Conservation (phyloP, 192 early-diverging fungal genomes). For the Lobulomyces angularis region DNA sequence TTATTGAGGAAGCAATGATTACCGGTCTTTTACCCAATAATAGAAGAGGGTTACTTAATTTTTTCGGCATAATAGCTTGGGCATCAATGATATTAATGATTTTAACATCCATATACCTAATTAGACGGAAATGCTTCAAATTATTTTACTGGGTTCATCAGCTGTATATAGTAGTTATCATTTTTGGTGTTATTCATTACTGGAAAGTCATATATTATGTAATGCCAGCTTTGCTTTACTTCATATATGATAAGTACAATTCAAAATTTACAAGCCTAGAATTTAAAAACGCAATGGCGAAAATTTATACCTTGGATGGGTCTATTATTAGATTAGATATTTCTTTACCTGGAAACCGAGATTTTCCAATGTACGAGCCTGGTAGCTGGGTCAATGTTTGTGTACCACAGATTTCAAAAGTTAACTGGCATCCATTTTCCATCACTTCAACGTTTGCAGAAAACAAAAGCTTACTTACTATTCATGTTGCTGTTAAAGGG, state of each 20-base stretch:
- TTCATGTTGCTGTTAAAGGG: too few species aligned
- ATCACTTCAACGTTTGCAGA: too few species aligned
- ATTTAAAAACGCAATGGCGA: not conserved
- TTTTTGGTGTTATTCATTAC: constrained; percentile 4
- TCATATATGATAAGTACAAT: constrained; percentile 3
- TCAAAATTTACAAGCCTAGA: not conserved
- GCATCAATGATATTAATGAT: constrained; percentile 7
- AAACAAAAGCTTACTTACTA: too few species aligned
- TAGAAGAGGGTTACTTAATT: constrained; percentile 8
- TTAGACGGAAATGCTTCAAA: constrained; percentile 2
- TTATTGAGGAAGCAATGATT: too few species aligned
- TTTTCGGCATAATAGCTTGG: constrained; percentile 8
- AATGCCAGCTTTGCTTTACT: constrained; percentile 9
- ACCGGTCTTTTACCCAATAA: too few species aligned
- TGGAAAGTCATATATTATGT: not conserved
- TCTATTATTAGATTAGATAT: not conserved
- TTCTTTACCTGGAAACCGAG: not conserved
- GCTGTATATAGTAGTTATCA: constrained; percentile 10
- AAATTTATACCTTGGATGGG: not conserved
- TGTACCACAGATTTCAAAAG: constrained; percentile 3
- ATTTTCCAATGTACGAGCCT: constrained; percentile 1
- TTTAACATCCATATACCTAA: constrained; percentile 6
- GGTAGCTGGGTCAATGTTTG: constrained; percentile 12
- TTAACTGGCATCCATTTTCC: constrained; percentile 14
- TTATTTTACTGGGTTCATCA: constrained; percentile 11